Percentiles rank a stretch among this genome's conserved stretches.
Evolutionary conservation across 495 filamentous ascomycete species (phyloP).

Genomic region (Xylaria palmicola): DNA sequence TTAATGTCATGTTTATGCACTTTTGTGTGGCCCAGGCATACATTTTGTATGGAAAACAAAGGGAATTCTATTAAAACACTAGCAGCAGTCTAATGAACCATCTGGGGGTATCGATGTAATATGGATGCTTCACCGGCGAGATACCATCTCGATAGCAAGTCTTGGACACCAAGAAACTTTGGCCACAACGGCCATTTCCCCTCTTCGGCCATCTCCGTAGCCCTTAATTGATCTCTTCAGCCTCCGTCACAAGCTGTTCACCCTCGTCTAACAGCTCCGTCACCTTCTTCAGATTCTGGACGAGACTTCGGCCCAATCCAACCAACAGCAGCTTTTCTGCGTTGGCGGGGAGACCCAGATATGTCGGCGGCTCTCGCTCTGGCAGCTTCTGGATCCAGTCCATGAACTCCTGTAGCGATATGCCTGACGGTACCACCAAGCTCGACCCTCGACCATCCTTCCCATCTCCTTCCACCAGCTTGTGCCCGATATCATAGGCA

Average conservation of each 20-base stretch:
- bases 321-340: slow-evolving; percentile 95
- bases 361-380: slow-evolving; percentile 94
- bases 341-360: slow-evolving; percentile 92
- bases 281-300: slow-evolving; percentile 78
- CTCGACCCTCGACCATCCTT: slow-evolving; percentile 53
- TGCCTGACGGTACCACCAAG: slow-evolving; percentile 74
- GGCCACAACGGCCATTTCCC: neutral
- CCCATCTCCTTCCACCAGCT: slow-evolving; percentile 64
- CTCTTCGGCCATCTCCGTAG: neutral
- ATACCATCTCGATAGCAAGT: neutral
- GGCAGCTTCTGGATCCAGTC: slow-evolving; percentile 89
- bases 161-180: too few species aligned
- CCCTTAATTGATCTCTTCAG: slow-evolving; percentile 12
- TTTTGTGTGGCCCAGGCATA: too few species aligned
- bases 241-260: slow-evolving; percentile 83
- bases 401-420: slow-evolving; percentile 81
- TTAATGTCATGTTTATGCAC: neutral
- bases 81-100: neutral
- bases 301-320: slow-evolving; percentile 81
- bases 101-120: slow-evolving; percentile 1
- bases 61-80: neutral
- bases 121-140: neutral
- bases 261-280: slow-evolving; percentile 88
- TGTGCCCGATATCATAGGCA: slow-evolving; percentile 89
- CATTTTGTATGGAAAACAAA: neutral